These are phyloP conservation scores for Erucastrum elatum DNA, from an alignment of 345 rosid species.

Conservation along the genomic window DNA sequence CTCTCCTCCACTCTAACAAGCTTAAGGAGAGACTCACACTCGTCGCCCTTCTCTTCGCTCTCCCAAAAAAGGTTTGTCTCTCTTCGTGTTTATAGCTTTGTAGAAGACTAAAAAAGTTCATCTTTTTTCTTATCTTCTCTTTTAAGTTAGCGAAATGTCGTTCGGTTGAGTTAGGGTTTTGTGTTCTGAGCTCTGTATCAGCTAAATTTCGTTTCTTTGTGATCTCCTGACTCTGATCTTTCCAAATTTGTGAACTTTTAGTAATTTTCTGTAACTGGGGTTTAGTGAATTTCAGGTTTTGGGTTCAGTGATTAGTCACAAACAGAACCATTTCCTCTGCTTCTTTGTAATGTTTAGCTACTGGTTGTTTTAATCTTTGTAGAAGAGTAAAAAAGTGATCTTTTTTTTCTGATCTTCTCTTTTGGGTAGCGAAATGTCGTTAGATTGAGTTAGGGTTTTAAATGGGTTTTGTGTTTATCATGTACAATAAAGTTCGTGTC, in stretches of 20 bases:
- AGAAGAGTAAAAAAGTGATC: background rate
- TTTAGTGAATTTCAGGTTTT: background rate
- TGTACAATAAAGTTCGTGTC: background rate
- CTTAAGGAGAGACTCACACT: too few relatives aligned
- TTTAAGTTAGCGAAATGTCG: background rate
- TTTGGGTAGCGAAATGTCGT: background rate
- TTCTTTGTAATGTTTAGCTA: background rate
- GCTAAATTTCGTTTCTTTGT: background rate
- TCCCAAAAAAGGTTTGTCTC: background rate
- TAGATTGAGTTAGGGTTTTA: background rate
- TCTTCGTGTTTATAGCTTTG: background rate
- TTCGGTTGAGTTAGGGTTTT: background rate
- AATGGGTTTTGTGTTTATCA: background rate
- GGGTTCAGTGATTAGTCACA: conserved; percentile 1
- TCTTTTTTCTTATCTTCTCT: background rate
- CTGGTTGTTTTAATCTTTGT: background rate
- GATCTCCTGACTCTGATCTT: background rate
- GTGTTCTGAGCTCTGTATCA: background rate
- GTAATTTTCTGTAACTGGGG: background rate
- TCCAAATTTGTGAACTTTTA: background rate
- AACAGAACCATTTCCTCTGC: background rate
- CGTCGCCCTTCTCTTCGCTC: background rate
- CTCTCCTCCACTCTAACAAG: background rate
- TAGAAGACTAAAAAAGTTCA: background rate
- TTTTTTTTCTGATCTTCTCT: background rate